phyloP scores from a whole-genome alignment of 2,329 filamentous ascomycete species.

The Pseudocercospora crystallina region DNA sequence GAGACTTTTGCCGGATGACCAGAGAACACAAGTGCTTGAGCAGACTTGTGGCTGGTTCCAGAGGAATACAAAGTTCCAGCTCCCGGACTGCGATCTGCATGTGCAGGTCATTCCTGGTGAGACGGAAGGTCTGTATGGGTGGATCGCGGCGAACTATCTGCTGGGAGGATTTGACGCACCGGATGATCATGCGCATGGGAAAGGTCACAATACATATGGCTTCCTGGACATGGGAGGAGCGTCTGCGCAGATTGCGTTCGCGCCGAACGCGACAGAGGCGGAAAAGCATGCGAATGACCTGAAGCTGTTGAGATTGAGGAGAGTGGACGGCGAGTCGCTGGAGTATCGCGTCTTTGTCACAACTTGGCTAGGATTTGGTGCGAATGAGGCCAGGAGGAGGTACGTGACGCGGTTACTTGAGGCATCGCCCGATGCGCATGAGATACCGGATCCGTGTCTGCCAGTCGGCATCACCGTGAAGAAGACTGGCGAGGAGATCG shows the following conservation, averaged over 20 bases:
- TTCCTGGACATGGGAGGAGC: conserved; percentile 98
- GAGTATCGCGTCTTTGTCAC: conserved; percentile 94
- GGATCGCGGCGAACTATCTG: conserved; percentile 95
- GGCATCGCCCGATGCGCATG: conserved; percentile 64
- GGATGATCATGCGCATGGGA: conserved; percentile 73
- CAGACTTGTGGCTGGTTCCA: conserved; percentile 82
- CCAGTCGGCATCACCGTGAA: conserved; percentile 74
- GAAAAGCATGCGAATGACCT: conserved; percentile 86
- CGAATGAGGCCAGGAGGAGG: conserved; percentile 82
- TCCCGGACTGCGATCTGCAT: conserved; percentile 87
- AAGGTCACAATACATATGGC: conserved; percentile 89
- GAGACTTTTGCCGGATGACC: conserved; percentile 72
- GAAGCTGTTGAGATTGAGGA: conserved; percentile 81
- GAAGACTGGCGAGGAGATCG: conserved; percentile 63
- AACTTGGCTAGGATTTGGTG: conserved; percentile 97
- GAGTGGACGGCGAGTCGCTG: conserved; percentile 69
- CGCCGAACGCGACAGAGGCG: conserved; percentile 87
- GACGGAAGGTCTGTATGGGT: conserved; percentile 93
- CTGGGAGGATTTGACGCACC: conserved; percentile 85
- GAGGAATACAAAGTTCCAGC: conserved; percentile 72
- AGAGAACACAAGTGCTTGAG: conserved; percentile 71
- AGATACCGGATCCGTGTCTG: conserved; percentile 88
- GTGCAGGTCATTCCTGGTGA: conserved; percentile 94
- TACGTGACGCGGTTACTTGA: conserved; percentile 78
- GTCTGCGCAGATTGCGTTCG: conserved; percentile 96